Evolutionary conservation across 129 eudicot species (phyloP).

Genomic region (Pittosporum tobira): DNA sequence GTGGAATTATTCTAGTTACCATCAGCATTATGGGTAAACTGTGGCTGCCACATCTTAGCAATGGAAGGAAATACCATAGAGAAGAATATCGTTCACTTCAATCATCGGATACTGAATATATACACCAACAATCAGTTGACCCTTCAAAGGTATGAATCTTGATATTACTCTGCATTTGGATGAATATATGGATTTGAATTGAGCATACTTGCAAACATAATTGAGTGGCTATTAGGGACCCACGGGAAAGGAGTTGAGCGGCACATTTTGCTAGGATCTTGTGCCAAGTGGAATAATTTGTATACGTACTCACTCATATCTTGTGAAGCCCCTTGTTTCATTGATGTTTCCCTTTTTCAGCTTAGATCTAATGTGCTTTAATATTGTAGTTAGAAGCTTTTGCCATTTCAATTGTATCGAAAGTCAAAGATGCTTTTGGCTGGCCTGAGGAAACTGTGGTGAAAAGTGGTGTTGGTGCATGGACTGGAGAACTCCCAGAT

Average conservation of each 20-base stretch:
- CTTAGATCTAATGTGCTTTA: neutral
- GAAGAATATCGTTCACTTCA: conserved; percentile 25
- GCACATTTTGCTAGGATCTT: neutral
- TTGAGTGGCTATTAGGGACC: neutral
- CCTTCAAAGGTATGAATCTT: conserved; percentile 32
- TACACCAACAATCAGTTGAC: conserved; percentile 40
- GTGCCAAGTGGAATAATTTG: neutral
- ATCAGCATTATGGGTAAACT: conserved; percentile 38
- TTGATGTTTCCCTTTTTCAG: neutral
- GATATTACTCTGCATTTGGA: neutral
- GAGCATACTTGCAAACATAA: neutral
- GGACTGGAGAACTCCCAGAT: conserved; percentile 64
- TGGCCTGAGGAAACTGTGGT: conserved; percentile 67
- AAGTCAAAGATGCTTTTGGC: conserved; percentile 48
- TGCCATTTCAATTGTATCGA: conserved; percentile 43
- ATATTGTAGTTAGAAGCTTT: conserved; percentile 42
- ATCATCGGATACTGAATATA: conserved; percentile 31
- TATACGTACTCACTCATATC: neutral
- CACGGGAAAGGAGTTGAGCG: neutral
- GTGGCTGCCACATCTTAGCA: conserved; percentile 33
- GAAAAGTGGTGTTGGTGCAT: conserved; percentile 52
- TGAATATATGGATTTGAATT: neutral
- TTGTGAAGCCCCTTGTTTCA: neutral
- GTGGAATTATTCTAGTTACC: conserved; percentile 49
- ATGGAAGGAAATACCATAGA: conserved; percentile 27